Percentiles rank a stretch among this genome's conserved stretches.
These are phyloP conservation scores for Tricholoma saponaceum DNA, from an alignment of 768 basidiomycete species.

Conservation along the genomic window DNA sequence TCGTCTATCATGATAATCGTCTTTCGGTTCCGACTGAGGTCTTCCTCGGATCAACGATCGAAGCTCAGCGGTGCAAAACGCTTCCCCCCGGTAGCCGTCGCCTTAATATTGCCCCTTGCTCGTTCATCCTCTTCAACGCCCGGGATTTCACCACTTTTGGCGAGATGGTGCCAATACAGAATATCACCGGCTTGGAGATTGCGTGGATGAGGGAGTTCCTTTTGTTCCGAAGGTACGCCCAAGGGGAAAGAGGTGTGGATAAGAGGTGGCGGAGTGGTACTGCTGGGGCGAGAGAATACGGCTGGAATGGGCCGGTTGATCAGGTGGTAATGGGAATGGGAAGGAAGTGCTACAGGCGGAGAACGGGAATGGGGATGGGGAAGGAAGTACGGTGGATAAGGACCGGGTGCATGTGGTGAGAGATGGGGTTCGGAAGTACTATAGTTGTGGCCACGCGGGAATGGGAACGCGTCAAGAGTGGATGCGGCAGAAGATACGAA, in stretches of 20 bases:
- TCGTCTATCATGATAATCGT: not conserved
- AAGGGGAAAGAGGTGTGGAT: slow-evolving; percentile 20
- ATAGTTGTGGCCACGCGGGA: slow-evolving; percentile 14
- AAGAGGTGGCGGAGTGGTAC: slow-evolving; percentile 11
- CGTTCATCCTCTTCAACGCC: slow-evolving; percentile 60
- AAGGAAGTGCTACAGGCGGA: slow-evolving; percentile 7
- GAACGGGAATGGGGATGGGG: slow-evolving; percentile 19
- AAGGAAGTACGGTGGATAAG: slow-evolving; percentile 4
- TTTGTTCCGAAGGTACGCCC: slow-evolving; percentile 31
- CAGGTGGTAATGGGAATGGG: slow-evolving; percentile 8
- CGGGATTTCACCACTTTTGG: slow-evolving; percentile 68
- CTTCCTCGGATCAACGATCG: slow-evolving; percentile 26
- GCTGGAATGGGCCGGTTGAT: slow-evolving; percentile 13
- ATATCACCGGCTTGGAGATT: slow-evolving; percentile 55
- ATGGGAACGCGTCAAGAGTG: slow-evolving; percentile 25
- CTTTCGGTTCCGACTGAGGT: not conserved
- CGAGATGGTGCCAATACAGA: slow-evolving; percentile 75
- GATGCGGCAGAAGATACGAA: slow-evolving; percentile 22
- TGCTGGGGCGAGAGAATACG: slow-evolving; percentile 14
- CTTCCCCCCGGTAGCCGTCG: slow-evolving; percentile 12
- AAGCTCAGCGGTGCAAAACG: slow-evolving; percentile 19
- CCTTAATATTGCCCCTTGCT: slow-evolving; percentile 33
- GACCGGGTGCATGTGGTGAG: slow-evolving; percentile 6
- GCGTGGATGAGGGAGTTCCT: slow-evolving; percentile 33
- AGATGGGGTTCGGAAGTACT: slow-evolving; percentile 9